These are phyloP conservation scores for Acacia melanoxylon DNA, from an alignment of 306 rosid species.

Conservation along the genomic window DNA sequence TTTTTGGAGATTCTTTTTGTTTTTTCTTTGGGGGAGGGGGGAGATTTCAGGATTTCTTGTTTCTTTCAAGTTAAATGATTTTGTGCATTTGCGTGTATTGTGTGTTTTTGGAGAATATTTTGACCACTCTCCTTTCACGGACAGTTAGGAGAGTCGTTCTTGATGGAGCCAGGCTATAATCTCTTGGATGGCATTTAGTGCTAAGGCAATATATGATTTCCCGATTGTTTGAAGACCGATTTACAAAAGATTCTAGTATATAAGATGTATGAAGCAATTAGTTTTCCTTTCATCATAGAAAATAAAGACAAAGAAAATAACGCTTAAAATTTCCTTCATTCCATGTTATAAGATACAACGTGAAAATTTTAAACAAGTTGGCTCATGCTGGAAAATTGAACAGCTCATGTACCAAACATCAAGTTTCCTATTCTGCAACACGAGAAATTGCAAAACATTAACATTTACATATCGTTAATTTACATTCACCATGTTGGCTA, in stretches of 20 bases:
- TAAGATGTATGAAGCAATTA: neutral
- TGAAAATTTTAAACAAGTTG: neutral
- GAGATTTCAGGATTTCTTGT: neutral
- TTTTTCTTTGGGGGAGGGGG: neutral
- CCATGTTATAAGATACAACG: neutral
- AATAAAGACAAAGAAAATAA: neutral
- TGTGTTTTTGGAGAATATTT: neutral
- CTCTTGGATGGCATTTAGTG: neutral
- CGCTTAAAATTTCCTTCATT: neutral
- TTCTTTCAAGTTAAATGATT: neutral
- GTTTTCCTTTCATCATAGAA: neutral
- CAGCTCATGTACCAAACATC: neutral
- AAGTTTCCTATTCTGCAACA: neutral
- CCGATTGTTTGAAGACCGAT: neutral
- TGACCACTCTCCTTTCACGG: neutral
- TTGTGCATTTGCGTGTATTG: slow-evolving; percentile 7
- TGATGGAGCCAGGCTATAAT: neutral
- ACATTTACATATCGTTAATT: neutral
- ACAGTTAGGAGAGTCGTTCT: neutral
- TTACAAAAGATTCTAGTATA: neutral
- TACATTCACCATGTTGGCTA: neutral
- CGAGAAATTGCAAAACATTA: neutral
- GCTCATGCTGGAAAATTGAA: neutral
- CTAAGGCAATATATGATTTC: neutral
- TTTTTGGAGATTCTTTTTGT: neutral